Evolutionary conservation across 345 rosid genomes (phyloP), one percentile per base, ranked within the genome.

Genomic region (Linum lewisii): DNA sequence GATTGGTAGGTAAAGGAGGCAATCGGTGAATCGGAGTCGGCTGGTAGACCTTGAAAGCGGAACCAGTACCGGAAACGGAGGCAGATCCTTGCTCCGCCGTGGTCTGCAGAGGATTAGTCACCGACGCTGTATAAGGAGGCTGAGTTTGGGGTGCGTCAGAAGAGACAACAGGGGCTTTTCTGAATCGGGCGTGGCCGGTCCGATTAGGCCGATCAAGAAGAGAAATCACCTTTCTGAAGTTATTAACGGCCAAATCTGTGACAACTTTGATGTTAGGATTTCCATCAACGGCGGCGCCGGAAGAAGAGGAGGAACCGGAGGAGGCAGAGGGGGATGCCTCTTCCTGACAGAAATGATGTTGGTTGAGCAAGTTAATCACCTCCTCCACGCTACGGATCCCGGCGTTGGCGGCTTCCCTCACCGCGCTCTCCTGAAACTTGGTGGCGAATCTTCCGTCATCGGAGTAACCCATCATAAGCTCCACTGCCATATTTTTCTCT

Each of bases 141-240:
- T 44, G 63, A 19, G 61, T 18, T 5, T 54, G 66, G 26, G 61
- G 45, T 34, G 53, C 1, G 15, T 21, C 22, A 13, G 54, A 57
- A 4, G 66, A 16, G 16, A 56, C 21, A 7, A 59, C 59, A 34
- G 88, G 87, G 1, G 82, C 87, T 65, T 81, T 63, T 55, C 95
- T 77, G 66, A 92, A 92, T 24, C 98, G 84, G 36, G 98, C 96
- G 60, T 88, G 98, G n/a, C 98, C 96, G 4, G 84, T 83, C 74
- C 90, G 80, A 5, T 65, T 21, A 78, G 81, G 73, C 20, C 79
- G 75, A 34, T 69, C 95, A 29, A 92, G 79, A 16, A 92, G 58
- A 57, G 88, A 84, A 34, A 88, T 86, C 15, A 92, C 77, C 65
- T 79, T 92, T 66, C 73, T 83, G 78, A 92, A 92, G 52, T 75